phyloP scores from a whole-genome alignment of 1,284 basidiomycete species.

The Tilletia setariae region DNA sequence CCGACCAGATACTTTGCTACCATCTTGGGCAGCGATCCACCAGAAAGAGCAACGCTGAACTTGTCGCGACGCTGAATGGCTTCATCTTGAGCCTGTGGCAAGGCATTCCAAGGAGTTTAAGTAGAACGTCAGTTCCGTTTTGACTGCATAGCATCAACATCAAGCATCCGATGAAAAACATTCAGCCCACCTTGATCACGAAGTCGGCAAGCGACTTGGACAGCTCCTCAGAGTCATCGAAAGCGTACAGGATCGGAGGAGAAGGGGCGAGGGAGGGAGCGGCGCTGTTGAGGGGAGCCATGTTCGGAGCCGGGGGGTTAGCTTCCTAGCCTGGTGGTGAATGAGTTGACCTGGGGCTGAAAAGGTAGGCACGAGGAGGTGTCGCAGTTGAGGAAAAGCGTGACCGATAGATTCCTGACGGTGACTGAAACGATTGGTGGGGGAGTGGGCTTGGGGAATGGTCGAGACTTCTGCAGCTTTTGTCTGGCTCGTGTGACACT shows the following conservation, averaged over 20 bases:
- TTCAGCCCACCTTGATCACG: conserved; percentile 65
- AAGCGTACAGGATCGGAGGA: conserved; percentile 71
- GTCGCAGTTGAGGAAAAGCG: background rate
- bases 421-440: too few relatives aligned
- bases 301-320: background rate
- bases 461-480: too few relatives aligned
- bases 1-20: conserved; percentile 69
- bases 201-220: conserved; percentile 71
- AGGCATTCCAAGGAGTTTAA: background rate
- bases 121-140: background rate
- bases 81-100: conserved; percentile 72
- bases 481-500: too few relatives aligned
- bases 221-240: conserved; percentile 60
- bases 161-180: too few relatives aligned
- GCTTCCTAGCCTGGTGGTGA: background rate
- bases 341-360: background rate
- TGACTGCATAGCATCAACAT: too few relatives aligned
- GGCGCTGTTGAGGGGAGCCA: conserved; percentile 17
- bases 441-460: too few relatives aligned
- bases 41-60: conserved; percentile 89
- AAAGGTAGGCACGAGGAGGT: background rate
- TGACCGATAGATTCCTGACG: background rate
- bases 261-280: conserved; percentile 56
- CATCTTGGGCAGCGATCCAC: conserved; percentile 84
- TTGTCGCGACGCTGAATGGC: conserved; percentile 79